A percentile compares a stretch with the other conserved stretches of the same genome.
Conservation (phyloP, 164 flowering plant genomes). For the Santalum album region DNA sequence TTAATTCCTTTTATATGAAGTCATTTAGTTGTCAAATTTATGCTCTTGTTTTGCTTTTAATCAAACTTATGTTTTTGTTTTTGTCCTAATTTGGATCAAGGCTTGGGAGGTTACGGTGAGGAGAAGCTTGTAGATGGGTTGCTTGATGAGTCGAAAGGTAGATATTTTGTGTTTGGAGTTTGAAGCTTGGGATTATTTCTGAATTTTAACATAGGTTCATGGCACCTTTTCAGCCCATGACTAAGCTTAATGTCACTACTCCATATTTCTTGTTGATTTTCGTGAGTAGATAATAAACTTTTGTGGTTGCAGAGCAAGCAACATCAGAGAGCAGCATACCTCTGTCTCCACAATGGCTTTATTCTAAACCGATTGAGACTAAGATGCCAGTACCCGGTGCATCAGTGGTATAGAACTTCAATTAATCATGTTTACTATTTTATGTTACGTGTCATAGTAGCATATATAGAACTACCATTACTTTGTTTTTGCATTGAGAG, state of each 20-base stretch:
- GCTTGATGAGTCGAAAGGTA: slow-evolving; percentile 68
- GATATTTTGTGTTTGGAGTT: background rate
- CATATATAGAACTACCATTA: no score
- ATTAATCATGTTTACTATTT: no score
- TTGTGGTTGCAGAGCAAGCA: slow-evolving; percentile 47
- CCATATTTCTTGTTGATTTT: background rate
- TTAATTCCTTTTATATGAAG: background rate
- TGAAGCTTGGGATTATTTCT: background rate
- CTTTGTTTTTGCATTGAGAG: no score
- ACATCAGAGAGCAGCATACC: slow-evolving; percentile 69
- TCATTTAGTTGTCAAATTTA: background rate
- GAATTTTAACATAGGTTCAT: background rate
- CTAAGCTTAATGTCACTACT: no score
- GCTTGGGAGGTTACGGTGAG: slow-evolving; percentile 34
- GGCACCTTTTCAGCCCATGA: no score
- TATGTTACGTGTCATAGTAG: no score
- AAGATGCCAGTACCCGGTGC: slow-evolving; percentile 28
- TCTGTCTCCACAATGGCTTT: slow-evolving; percentile 92
- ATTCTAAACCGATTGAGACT: slow-evolving; percentile 64
- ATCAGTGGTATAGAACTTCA: background rate
- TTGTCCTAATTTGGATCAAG: slow-evolving; percentile 23
- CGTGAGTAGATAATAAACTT: background rate
- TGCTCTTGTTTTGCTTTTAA: background rate
- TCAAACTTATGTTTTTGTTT: background rate
- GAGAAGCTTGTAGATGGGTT: slow-evolving; percentile 36